phyloP scores from a whole-genome alignment of 176 grass and related monocot species.

The Oryza officinalis region DNA sequence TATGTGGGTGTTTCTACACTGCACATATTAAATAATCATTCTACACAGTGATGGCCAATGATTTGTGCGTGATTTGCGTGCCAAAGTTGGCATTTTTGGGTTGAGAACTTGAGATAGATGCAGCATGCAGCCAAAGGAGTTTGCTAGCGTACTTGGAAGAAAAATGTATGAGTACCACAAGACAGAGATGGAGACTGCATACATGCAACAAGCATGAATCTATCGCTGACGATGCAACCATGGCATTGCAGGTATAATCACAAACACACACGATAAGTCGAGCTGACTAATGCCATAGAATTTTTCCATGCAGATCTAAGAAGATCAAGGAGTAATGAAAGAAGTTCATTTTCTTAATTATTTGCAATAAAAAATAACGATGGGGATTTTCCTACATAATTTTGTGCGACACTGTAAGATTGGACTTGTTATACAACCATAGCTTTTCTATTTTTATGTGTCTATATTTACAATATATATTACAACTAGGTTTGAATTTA shows the following conservation, averaged over 20 bases:
- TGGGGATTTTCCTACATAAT: too few relatives aligned
- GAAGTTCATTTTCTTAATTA: background rate
- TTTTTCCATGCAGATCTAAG: background rate
- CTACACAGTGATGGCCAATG: background rate
- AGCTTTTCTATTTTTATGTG: too few relatives aligned
- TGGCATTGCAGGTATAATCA: background rate
- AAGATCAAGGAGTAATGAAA: background rate
- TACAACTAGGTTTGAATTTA: too few relatives aligned
- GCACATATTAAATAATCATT: background rate
- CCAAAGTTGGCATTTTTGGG: background rate
- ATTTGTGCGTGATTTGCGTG: slow-evolving; percentile 25
- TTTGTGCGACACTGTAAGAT: too few relatives aligned
- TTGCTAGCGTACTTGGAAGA: background rate
- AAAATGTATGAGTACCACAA: background rate
- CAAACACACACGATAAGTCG: background rate
- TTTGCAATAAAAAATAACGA: too few relatives aligned
- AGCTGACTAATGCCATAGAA: background rate
- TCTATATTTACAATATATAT: too few relatives aligned
- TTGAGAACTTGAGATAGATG: background rate
- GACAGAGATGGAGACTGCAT: background rate
- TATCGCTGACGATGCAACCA: background rate
- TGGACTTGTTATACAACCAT: too few relatives aligned
- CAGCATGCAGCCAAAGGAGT: slow-evolving; percentile 17
- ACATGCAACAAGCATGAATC: background rate
- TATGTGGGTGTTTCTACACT: background rate